These are phyloP conservation scores for Nicotiana undulata DNA, from an alignment of 257 asterid genomes.

Conservation along the genomic window DNA sequence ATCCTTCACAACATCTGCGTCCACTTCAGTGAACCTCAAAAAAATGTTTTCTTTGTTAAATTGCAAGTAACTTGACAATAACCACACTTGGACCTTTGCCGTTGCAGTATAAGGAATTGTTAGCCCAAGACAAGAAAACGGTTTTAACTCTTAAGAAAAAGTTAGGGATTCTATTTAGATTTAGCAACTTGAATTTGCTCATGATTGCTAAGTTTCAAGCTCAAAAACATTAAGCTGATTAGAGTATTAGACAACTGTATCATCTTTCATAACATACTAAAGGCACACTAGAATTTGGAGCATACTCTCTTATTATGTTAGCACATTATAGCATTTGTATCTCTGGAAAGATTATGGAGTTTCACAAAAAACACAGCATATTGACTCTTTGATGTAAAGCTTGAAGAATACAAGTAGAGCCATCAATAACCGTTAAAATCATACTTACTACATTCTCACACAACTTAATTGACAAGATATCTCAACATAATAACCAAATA, in stretches of 20 bases:
- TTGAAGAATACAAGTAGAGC: neutral
- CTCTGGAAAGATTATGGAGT: neutral
- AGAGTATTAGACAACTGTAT: neutral
- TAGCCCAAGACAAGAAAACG: neutral
- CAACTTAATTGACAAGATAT: neutral
- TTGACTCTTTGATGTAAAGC: neutral
- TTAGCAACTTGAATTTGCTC: neutral
- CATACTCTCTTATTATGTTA: neutral
- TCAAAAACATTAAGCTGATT: no score
- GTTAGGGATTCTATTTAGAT: neutral
- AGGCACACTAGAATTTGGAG: neutral
- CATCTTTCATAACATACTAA: neutral
- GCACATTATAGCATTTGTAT: neutral
- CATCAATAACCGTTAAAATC: neutral
- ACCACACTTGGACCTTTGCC: no score
- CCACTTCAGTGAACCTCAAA: neutral
- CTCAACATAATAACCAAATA: neutral
- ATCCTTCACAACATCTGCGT: neutral
- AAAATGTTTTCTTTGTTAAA: neutral
- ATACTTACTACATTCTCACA: neutral
- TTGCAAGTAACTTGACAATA: neutral
- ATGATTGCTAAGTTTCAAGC: neutral
- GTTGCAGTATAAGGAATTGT: neutral
- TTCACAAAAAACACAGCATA: neutral
- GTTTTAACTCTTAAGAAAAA: neutral